Evolutionary conservation across 306 rosid species (phyloP).

Genomic region (Vicia sativa): DNA sequence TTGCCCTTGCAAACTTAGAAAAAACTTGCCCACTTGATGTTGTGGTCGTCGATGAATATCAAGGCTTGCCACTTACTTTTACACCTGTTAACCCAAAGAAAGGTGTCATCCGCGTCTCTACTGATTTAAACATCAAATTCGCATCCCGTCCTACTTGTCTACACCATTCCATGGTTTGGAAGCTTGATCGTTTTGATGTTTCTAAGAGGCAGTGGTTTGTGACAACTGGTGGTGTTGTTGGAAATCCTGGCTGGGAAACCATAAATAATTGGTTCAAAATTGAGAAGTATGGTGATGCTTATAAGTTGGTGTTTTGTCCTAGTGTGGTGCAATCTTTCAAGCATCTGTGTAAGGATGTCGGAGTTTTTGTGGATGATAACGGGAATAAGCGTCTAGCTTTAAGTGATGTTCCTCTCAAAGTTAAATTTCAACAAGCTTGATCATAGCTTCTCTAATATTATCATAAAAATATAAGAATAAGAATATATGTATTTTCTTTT

Average conservation of each 20-base stretch:
- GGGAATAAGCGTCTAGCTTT: slow-evolving; percentile 30
- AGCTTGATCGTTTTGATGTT: slow-evolving; percentile 31
- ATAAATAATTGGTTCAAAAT: slow-evolving; percentile 51
- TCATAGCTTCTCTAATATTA: not conserved
- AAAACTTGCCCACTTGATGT: slow-evolving; percentile 50
- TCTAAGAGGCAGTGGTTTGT: slow-evolving; percentile 39
- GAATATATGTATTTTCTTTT: not conserved
- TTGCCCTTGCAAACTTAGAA: not conserved
- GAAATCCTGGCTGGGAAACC: slow-evolving; percentile 40
- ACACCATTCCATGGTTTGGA: slow-evolving; percentile 49
- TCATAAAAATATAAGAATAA: not conserved
- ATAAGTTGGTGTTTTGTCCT: slow-evolving; percentile 20
- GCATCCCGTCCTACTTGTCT: not conserved
- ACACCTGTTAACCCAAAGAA: slow-evolving; percentile 36
- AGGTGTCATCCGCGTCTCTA: slow-evolving; percentile 39
- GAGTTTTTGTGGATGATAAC: slow-evolving; percentile 6
- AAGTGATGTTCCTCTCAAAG: slow-evolving; percentile 13
- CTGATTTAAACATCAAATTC: slow-evolving; percentile 55
- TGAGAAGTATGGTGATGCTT: slow-evolving; percentile 35
- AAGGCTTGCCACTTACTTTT: slow-evolving; percentile 41
- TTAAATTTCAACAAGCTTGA: slow-evolving; percentile 28
- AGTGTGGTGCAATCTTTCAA: slow-evolving; percentile 10
- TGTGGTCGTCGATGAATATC: slow-evolving; percentile 30
- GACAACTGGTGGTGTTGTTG: slow-evolving; percentile 41
- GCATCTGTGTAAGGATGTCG: slow-evolving; percentile 24